Conservation (phyloP, 2,329 filamentous ascomycete genomes). For the Sclerotinia trifoliorum region DNA sequence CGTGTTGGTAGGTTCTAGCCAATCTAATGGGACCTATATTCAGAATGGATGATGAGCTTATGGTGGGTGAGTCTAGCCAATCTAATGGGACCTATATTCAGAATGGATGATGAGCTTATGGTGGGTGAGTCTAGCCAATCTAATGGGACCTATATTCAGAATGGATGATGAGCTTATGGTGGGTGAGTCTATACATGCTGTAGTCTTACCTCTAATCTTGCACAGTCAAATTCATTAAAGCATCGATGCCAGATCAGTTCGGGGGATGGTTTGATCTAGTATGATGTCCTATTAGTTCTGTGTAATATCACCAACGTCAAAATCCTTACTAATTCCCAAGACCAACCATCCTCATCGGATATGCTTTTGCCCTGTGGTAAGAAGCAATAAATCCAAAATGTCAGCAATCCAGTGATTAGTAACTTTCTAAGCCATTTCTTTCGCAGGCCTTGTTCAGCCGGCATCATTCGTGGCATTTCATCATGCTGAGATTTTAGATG, state of each 20-base stretch:
- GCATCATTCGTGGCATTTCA: background rate
- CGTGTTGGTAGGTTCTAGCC: slow-evolving; percentile 30
- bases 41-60: background rate
- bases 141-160: slow-evolving; percentile 6
- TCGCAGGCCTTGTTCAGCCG: background rate
- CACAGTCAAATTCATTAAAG: slow-evolving; percentile 5
- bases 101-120: background rate
- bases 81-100: slow-evolving; percentile 22
- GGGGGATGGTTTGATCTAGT: background rate
- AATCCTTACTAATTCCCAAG: slow-evolving; percentile 5
- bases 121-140: slow-evolving; percentile 15
- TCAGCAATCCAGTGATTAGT: background rate
- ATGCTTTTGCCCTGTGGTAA: background rate
- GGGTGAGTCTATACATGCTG: background rate
- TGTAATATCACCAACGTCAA: background rate
- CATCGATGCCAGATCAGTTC: background rate
- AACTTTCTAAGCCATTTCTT: background rate
- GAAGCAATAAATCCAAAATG: background rate
- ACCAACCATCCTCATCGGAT: background rate
- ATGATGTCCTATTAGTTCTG: background rate
- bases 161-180: background rate
- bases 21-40: slow-evolving; percentile 25
- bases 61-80: background rate
- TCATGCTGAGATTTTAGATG: slow-evolving; percentile 6
- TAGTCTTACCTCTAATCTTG: slow-evolving; percentile 1